Base-by-base conservation (phyloP, 2,329 filamentous ascomycete species). In the Claviceps sp. region DNA sequence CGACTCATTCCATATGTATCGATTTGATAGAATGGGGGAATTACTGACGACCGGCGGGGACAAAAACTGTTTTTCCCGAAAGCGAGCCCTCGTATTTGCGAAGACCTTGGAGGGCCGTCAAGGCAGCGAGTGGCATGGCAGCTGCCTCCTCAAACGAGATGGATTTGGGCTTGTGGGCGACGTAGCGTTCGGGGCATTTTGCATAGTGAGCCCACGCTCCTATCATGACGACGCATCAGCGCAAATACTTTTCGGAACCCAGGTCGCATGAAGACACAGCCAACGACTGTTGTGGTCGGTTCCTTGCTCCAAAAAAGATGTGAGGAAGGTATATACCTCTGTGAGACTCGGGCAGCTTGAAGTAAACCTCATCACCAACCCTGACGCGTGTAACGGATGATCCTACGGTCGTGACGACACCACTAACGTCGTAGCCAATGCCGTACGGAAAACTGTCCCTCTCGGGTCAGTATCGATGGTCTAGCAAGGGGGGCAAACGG, bases 111-210 rank as follows among this genome's bases (percentile, higher is more conserved):
- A 71, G 61, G 1, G 69, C 68, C 14, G 71, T 73, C 50, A 71
- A 56, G 7, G 62, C 65, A 11, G 68, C 69, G n/a, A 73, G 58
- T 8, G 72, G 70, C 19, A 74, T 64, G 0, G 69, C 69, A 13
- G 70, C 69, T 26, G 72, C 71, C 38, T 71, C 66, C 30, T 64
- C 63, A 51, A 73, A 71, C 1, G 68, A 67, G 5, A 73, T 51
- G 30, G 62, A 64, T 11, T 58, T 59, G 0, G 73, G 72, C 54
- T 73, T 74, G 22, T 63, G 56, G 0, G 68, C 66, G 10, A 71
- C 58, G 50, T 58, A 65, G 14, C 56, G 42, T 24, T 65, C 64
- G 3, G 61, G 56, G 40, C 63, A 66, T 52, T 59, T 59, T 41
- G 59, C 66, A 52, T 64, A 71, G 54, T 71, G 66, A 51, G 63